Evolutionary conservation across 139 green algal species (phyloP).

Genomic region (Volvox reticuliferus): DNA sequence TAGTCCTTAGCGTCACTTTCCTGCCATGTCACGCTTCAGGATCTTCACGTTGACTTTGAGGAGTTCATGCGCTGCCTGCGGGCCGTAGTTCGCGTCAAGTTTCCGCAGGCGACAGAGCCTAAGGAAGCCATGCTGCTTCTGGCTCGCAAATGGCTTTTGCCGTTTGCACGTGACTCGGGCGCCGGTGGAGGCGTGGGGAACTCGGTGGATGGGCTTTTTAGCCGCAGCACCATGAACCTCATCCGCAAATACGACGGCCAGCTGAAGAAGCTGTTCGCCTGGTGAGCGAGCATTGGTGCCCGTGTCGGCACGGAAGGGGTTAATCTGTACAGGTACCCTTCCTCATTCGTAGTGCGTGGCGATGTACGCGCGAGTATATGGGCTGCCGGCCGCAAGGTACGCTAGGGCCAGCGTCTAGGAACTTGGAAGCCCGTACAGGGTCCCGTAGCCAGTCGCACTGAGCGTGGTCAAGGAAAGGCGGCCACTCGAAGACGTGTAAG

Average conservation of each 20-base stretch:
- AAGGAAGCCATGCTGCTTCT: slow-evolving; percentile 18
- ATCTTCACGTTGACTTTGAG: slow-evolving; percentile 13
- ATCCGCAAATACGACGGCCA: slow-evolving; percentile 25
- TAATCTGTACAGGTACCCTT: too few relatives aligned
- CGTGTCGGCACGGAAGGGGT: too few relatives aligned
- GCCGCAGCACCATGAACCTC: slow-evolving; percentile 41
- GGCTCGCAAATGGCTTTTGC: slow-evolving; percentile 42
- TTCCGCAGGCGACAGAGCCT: neutral
- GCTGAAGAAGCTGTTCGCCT: slow-evolving; percentile 45
- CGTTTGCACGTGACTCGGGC: slow-evolving; percentile 24
- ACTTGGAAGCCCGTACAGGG: too few relatives aligned
- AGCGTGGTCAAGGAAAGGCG: too few relatives aligned
- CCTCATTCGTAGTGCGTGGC: too few relatives aligned
- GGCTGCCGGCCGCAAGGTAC: too few relatives aligned
- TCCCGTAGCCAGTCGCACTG: too few relatives aligned
- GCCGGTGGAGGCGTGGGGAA: neutral
- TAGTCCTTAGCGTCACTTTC: neutral
- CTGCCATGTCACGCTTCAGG: neutral
- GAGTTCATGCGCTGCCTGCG: slow-evolving; percentile 41
- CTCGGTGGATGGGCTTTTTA: slow-evolving; percentile 28
- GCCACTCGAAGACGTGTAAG: too few relatives aligned
- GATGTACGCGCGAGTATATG: too few relatives aligned
- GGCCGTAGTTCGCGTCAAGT: slow-evolving; percentile 39
- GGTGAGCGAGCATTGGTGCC: neutral
- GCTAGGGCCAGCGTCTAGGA: too few relatives aligned